Conservation (phyloP, 805 yeast species). For the Starmera caribaea region DNA sequence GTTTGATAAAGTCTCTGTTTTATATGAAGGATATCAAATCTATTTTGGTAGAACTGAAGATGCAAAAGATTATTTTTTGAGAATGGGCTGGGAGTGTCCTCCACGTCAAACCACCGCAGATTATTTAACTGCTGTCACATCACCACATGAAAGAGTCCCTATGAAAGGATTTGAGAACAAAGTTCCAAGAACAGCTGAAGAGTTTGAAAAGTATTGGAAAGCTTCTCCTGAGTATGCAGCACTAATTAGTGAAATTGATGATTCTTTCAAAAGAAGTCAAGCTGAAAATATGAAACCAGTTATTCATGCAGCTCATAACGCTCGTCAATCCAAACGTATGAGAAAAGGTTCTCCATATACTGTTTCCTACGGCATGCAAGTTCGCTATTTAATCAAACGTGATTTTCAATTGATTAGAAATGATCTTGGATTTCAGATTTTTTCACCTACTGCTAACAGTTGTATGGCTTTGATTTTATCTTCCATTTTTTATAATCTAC, state of each 20-base stretch:
- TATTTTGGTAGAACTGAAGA: constrained; percentile 36
- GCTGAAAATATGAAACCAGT: constrained; percentile 24
- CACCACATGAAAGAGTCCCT: constrained; percentile 39
- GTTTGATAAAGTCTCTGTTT: constrained; percentile 42
- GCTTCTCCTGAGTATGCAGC: constrained; percentile 31
- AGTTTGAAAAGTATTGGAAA: constrained; percentile 43
- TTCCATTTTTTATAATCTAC: constrained; percentile 42
- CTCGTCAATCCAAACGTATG: constrained; percentile 35
- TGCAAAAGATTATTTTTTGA: constrained; percentile 39
- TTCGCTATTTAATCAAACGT: constrained; percentile 31
- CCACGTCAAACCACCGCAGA: constrained; percentile 52
- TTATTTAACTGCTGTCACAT: constrained; percentile 45
- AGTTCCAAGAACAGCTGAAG: constrained; percentile 44
- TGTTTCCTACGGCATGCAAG: constrained; percentile 38
- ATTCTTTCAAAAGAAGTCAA: constrained; percentile 26
- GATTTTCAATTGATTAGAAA: constrained; percentile 35
- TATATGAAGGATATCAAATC: constrained; percentile 49
- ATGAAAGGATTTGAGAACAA: constrained; percentile 32
- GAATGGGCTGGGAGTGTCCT: constrained; percentile 49
- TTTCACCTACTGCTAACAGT: constrained; percentile 34
- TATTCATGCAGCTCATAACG: constrained; percentile 30
- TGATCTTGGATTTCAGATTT: constrained; percentile 35
- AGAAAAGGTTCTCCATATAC: constrained; percentile 36
- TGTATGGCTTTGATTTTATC: constrained; percentile 42
- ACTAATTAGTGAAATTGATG: constrained; percentile 35